These are phyloP conservation scores for Daldinia concentrica DNA, from an alignment of 495 filamentous ascomycete species.

Conservation along the genomic window DNA sequence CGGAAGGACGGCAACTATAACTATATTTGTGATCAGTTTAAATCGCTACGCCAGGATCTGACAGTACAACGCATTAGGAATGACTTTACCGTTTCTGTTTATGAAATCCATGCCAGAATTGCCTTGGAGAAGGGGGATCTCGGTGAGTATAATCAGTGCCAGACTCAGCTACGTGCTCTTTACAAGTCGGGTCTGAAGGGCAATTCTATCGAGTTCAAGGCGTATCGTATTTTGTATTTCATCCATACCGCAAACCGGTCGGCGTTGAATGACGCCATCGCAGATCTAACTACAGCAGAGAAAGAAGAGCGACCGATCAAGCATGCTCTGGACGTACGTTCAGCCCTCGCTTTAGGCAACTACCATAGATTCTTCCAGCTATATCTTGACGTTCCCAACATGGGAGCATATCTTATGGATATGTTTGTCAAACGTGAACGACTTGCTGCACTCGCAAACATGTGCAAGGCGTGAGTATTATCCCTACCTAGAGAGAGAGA, in stretches of 20 bases:
- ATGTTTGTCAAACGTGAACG: conserved; percentile 97
- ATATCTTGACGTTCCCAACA: conserved; percentile 92
- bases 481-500: neutral
- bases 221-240: conserved; percentile 99
- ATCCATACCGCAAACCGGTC: conserved; percentile 98
- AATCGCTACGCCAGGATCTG: conserved; percentile 96
- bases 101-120: conserved; percentile 97
- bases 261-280: conserved; percentile 96
- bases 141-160: conserved; percentile 99
- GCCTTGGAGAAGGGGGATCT: conserved; percentile 98
- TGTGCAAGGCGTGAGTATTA: conserved; percentile 88
- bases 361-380: conserved; percentile 97
- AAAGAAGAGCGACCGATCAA: conserved; percentile 83
- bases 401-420: conserved; percentile 98
- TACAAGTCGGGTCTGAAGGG: conserved; percentile 88
- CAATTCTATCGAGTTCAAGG: conserved; percentile 94
- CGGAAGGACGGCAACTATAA: conserved; percentile 90
- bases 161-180: conserved; percentile 92
- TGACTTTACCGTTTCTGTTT: conserved; percentile 93
- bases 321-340: conserved; percentile 91
- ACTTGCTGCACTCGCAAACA: conserved; percentile 84
- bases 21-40: conserved; percentile 99
- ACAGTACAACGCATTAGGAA: conserved; percentile 97
- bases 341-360: conserved; percentile 90
- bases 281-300: conserved; percentile 97